Evolutionary conservation across 2,329 filamentous ascomycete species (phyloP), one percentile per base, ranked within the genome.

Genomic region (Helicocarpus griseus): DNA sequence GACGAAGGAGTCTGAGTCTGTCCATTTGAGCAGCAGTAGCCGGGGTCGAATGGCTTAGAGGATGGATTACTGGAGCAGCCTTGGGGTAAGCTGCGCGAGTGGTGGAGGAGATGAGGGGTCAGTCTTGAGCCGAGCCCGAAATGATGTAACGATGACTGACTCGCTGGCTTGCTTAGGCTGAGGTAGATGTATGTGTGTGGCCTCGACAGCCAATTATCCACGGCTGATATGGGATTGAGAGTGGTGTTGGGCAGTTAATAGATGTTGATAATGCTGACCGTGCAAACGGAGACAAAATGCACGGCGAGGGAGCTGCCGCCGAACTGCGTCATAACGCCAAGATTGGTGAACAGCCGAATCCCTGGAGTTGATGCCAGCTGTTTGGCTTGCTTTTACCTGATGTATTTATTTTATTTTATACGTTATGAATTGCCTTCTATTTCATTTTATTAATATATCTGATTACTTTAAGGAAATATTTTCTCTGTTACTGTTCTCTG

Each of bases 1-100:
- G 64, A 33, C 57, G 57, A 40, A 49, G 49, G 13, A 56, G 19
- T 29, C 47, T 55, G 13, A 56, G 19, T 29, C 47, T 55, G 13
- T 53, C 47, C 57, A 59, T 59, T 35, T 33, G 29, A 28, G 14
- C 6, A 24, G 24, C 17, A 41, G 14, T 21, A 21, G 26, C n/a
- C 21, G 17, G 13, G 19, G 11, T 17, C 26, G 28, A 26, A 43
- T 22, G 31, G 24, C 28, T 11, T 50, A 33, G 29, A 45, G 22
- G 17, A 48, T 13, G 19, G 17, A 48, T 13, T 13, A 48, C 4
- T 13, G 44, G 13, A 35, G 33, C 29, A 43, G 50, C 43, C 21
- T 39, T 33, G 29, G 14, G 19, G 24, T 19, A 26, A 11, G 13
- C 14, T 13, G 33, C 6, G 28, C 38, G 5, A 9, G 24, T 39